Percentiles rank a stretch among this genome's conserved stretches.
Evolutionary conservation across 2,329 filamentous ascomycete genomes (phyloP).

Genomic region (Calonectria honghensis): DNA sequence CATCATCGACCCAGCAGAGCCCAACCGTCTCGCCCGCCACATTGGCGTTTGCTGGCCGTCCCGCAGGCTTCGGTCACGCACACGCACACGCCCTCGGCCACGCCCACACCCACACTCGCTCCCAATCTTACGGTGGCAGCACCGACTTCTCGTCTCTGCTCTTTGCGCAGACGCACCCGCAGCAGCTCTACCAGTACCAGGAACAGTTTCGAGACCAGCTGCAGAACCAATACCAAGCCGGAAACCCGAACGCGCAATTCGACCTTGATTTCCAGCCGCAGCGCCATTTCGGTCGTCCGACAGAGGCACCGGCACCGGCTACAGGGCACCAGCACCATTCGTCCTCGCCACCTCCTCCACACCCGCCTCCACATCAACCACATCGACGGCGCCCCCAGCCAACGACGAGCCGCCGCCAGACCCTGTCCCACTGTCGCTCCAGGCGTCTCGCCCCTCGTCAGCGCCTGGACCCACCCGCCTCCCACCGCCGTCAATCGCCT

Average conservation of each 20-base stretch:
- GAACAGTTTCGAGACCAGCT: conserved; percentile 28
- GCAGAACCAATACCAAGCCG: conserved; percentile 32
- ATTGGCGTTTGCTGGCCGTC: conserved; percentile 21
- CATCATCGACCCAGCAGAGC: conserved; percentile 39
- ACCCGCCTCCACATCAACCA: conserved; percentile 46
- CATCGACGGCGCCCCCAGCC: conserved; percentile 51
- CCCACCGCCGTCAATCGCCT: conserved; percentile 55
- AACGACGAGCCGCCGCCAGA: conserved; percentile 53
- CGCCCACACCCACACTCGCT: conserved; percentile 24
- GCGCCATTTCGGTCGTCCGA: conserved; percentile 33
- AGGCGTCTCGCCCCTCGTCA: conserved; percentile 52
- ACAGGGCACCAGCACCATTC: conserved; percentile 42
- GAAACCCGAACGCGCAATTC: conserved; percentile 20
- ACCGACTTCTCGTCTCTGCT: conserved; percentile 24
- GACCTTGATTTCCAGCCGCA: conserved; percentile 30
- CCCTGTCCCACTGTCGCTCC: conserved; percentile 54
- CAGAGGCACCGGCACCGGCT: conserved; percentile 28
- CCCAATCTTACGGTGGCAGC: conserved; percentile 36
- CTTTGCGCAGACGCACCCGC: conserved; percentile 20
- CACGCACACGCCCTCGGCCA: conserved; percentile 13
- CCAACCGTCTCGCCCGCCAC: conserved; percentile 32
- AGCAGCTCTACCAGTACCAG: conserved; percentile 29
- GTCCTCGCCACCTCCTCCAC: conserved; percentile 47
- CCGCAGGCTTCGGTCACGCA: conserved; percentile 37
- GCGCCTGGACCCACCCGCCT: conserved; percentile 52